Percentiles rank a stretch among this genome's conserved stretches.
These are phyloP conservation scores for Juglanconis sp. DNA, from an alignment of 2,329 filamentous ascomycete genomes.

Conservation along the genomic window DNA sequence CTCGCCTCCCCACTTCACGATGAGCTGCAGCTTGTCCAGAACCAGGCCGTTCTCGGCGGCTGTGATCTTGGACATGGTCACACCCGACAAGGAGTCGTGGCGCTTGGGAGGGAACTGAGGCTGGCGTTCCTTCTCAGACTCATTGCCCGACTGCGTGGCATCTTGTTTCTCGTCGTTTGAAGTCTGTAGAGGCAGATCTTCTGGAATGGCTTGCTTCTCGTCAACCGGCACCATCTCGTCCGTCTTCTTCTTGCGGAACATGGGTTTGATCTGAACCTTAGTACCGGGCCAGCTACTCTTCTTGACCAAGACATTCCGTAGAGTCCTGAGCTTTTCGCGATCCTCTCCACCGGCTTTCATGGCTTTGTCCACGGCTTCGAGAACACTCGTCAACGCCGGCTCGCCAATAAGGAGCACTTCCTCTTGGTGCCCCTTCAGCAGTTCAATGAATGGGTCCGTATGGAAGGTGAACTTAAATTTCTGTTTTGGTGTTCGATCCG, in stretches of 20 bases:
- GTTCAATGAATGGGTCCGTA: conserved; percentile 89
- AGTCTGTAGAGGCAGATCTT: conserved; percentile 11
- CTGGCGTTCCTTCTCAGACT: conserved; percentile 18
- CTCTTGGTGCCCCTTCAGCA: conserved; percentile 92
- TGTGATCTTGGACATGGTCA: conserved; percentile 90
- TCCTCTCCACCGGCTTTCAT: conserved; percentile 80
- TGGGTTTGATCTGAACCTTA: conserved; percentile 98
- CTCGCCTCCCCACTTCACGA: conserved; percentile 98
- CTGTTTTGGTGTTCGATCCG: conserved; percentile 95
- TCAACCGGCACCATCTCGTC: conserved; percentile 47
- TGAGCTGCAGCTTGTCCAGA: conserved; percentile 91
- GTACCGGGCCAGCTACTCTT: conserved; percentile 94
- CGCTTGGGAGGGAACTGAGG: conserved; percentile 53
- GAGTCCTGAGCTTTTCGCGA: conserved; percentile 74
- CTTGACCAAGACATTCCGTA: conserved; percentile 84
- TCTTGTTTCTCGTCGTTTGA: not conserved
- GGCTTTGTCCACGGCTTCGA: conserved; percentile 80
- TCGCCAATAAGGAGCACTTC: conserved; percentile 93
- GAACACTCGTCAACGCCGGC: conserved; percentile 81
- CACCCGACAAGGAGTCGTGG: conserved; percentile 82
- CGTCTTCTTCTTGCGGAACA: conserved; percentile 87
- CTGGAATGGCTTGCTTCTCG: conserved; percentile 28
- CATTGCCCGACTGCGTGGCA: not conserved
- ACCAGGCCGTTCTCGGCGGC: conserved; percentile 90
- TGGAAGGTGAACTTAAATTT: conserved; percentile 99